Evolutionary conservation across 345 rosid genomes (phyloP).

Genomic region (Streptanthus diversifolius): DNA sequence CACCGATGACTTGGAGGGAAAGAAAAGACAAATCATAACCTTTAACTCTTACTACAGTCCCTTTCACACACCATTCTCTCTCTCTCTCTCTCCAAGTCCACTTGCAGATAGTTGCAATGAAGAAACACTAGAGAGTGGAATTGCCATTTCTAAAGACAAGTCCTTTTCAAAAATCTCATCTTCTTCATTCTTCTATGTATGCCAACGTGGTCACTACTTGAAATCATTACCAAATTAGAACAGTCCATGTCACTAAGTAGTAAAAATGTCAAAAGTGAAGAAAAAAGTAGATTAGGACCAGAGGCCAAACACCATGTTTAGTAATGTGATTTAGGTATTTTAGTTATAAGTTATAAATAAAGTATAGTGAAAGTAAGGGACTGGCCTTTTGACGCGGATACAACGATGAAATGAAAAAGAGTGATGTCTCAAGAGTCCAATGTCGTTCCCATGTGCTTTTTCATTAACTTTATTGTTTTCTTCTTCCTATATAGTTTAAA

Average conservation of each 20-base stretch:
- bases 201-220: constrained; percentile 16
- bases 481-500: not conserved
- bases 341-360: not conserved
- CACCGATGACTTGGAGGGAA: constrained; percentile 28
- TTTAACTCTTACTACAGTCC: constrained; percentile 19
- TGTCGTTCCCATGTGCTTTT: constrained; percentile 33
- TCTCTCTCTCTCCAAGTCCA: constrained; percentile 20
- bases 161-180: constrained; percentile 16
- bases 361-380: constrained; percentile 4
- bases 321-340: constrained; percentile 6
- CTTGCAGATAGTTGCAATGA: constrained; percentile 28
- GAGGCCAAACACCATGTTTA: constrained; percentile 9
- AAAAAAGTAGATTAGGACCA: constrained; percentile 7
- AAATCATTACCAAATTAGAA: constrained; percentile 30
- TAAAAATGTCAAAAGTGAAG: constrained; percentile 19
- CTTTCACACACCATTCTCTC: constrained; percentile 21
- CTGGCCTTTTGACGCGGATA: constrained; percentile 32
- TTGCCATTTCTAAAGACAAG: constrained; percentile 20
- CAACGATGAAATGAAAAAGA: constrained; percentile 24
- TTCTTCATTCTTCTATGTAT: constrained; percentile 10
- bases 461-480: not conserved
- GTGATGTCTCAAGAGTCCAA: constrained; percentile 12
- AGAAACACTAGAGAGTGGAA: constrained; percentile 21
- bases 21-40: constrained; percentile 26
- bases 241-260: constrained; percentile 11